Evolutionary conservation across 192 early-diverging fungal genomes (phyloP), one percentile per base, ranked within the genome.

Genomic region (Mortierella alpina): DNA sequence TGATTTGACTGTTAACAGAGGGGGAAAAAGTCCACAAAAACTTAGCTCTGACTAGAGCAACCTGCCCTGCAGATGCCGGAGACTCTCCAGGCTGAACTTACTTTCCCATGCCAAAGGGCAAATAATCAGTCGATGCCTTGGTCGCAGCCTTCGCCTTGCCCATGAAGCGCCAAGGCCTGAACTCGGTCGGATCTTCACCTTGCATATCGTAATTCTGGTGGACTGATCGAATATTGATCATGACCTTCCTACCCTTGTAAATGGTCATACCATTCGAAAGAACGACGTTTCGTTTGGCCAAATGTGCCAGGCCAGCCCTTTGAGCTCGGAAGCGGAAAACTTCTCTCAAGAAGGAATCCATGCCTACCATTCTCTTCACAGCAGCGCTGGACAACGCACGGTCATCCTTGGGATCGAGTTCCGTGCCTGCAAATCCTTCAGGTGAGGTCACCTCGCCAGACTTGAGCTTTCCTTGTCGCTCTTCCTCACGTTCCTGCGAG

Each of bases 91-190:
- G 23, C 10, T 0, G 5, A 10, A 59, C 31, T 31, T 70, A 79
- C 75, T 64, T 79, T 41, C 83, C 83, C 58, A 80, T 70, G 8
- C 76, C 83, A 64, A 84, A 84, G 20, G 66, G 48, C 9, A 84
- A 42, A 53, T 63, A 70, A 47, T 84, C 83, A 13, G 53, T 45
- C 39, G 64, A 66, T 40, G 78, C 64, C 47, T 80, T 79, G 47
- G 68, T 73, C 18, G 76, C 52, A 7, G 73, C 49, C 65, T 80
- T 80, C 9, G 61, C 45, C 18, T 61, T 45, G 23, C 66, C 64
- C 0, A 80, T 62, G 41, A 74, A 84, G 14, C 83, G 65, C 63
- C 67, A 74, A 6, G 83, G 76, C 5, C 73, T 56, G 57, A 84
- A 84, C 18, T 66, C 45, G 3, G 70, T 61, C 2, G 53, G 31